Evolutionary conservation across 805 yeast species (phyloP), one percentile per base, ranked within the genome.

Genomic region (Jamesozyma lodderae): DNA sequence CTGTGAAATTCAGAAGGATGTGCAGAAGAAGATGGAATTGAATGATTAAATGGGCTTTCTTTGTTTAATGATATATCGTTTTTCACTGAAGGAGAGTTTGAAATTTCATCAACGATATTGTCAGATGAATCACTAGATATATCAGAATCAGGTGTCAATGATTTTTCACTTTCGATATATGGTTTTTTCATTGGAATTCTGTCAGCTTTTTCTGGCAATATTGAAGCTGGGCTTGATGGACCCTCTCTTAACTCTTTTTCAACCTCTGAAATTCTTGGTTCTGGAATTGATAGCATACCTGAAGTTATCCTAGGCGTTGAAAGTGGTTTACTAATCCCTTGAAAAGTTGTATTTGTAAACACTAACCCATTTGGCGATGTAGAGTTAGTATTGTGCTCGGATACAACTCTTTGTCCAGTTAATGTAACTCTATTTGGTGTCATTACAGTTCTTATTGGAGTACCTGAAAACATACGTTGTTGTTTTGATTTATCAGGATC

Each of bases 211-310:
- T 58, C 48, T 8, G 65, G 65, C 24, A 60, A 35, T 9, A 56
- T 17, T 1, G 59, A 49, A 3, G 62, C 49, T 7, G 66, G 64
- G 36, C 68, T 53, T 43, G 68, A 57, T 13, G 60, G 62, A 11
- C 68, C 69, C 36, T 64, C 66, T 18, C 55, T 49, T 14, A 66
- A 49, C 30, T 58, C 59, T 31, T 57, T 63, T 41, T 62, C 68
- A 9, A 65, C 59, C 39, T 64, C 70, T 16, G 63, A 55, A 37
- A 66, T 49, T 45, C 57, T 63, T 16, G 70, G 70, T 43, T 66
- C 70, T 2, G 72, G 72, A 18, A 63, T 65, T 11, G 64, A 51
- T 17, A 67, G 48, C 66, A 64, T 66, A 11, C 71, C 71, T 2
- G 70, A 65, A 1, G 68, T 62, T 33, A 66, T 64, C 50, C 71